Evolutionary conservation across 352 stramenopile species (phyloP).

Genomic region (Phytophthora pistaciae): DNA sequence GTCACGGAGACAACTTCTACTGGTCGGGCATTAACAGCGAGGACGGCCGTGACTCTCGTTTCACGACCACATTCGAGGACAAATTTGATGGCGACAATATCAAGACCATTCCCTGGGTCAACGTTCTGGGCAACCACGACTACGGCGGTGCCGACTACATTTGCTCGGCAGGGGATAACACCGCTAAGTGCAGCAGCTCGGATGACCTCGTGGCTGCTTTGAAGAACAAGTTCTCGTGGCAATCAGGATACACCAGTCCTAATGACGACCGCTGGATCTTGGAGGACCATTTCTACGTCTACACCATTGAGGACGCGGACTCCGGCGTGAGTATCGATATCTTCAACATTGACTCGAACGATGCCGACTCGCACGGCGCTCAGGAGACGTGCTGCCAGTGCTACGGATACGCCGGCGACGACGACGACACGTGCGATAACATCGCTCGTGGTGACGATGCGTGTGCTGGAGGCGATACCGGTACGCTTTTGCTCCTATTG

Average conservation of each 20-base stretch:
- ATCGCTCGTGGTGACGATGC: slow-evolving; percentile 49
- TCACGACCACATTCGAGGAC: slow-evolving; percentile 65
- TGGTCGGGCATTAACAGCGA: slow-evolving; percentile 64
- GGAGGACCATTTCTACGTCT: slow-evolving; percentile 66
- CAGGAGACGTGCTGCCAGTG: slow-evolving; percentile 65
- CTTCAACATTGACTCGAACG: slow-evolving; percentile 70
- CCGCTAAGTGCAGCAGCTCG: slow-evolving; percentile 32
- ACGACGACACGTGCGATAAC: slow-evolving; percentile 54
- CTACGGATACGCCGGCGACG: slow-evolving; percentile 58
- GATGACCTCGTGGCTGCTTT: slow-evolving; percentile 35
- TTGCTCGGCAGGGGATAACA: slow-evolving; percentile 43
- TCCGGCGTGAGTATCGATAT: slow-evolving; percentile 63
- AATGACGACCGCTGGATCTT: slow-evolving; percentile 66
- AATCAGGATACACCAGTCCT: slow-evolving; percentile 54
- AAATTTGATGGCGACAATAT: slow-evolving; percentile 64
- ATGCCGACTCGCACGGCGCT: slow-evolving; percentile 58
- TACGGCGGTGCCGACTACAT: slow-evolving; percentile 73
- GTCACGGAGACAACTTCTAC: slow-evolving; percentile 80
- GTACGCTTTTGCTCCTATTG: too few relatives aligned
- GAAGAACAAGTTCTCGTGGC: slow-evolving; percentile 57
- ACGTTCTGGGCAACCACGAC: slow-evolving; percentile 77
- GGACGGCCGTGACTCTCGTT: slow-evolving; percentile 54
- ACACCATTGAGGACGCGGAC: slow-evolving; percentile 46
- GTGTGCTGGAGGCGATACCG: slow-evolving; percentile 49
- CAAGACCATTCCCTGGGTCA: slow-evolving; percentile 65